Evolutionary conservation across 257 asterid species (phyloP).

Genomic region (Nicotiana obtusifolia): DNA sequence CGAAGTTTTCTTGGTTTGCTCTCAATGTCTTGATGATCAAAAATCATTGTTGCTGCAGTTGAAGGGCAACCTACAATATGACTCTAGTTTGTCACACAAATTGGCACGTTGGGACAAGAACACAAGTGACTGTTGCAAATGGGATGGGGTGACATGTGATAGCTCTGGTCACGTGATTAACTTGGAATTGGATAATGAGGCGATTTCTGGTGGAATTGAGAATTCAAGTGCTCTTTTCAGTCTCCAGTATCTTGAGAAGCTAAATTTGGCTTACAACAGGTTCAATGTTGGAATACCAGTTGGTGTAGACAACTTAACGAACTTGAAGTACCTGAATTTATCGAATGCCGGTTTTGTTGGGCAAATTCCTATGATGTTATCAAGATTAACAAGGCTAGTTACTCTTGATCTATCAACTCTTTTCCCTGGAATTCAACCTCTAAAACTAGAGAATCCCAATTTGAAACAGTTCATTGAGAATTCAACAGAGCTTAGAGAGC

Average conservation of each 20-base stretch:
- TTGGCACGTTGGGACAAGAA: conserved; percentile 23
- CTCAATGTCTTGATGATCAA: conserved; percentile 44
- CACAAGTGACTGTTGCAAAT: neutral
- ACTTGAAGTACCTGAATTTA: conserved; percentile 9
- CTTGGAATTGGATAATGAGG: neutral
- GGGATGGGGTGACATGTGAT: neutral
- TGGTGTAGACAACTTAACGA: conserved; percentile 1
- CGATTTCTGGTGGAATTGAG: neutral
- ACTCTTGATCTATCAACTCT: conserved; percentile 13
- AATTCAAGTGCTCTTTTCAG: conserved; percentile 17
- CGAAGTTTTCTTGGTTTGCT: conserved; percentile 2
- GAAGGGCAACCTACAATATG: conserved; percentile 17
- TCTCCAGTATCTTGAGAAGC: conserved; percentile 9
- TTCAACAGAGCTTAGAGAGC: conserved; percentile 28
- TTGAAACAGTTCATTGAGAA: conserved; percentile 31
- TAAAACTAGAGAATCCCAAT: conserved; percentile 41
- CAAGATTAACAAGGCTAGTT: conserved; percentile 7
- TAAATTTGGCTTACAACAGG: conserved; percentile 19
- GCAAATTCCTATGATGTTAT: conserved; percentile 12
- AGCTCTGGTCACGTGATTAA: neutral
- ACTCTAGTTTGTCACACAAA: conserved; percentile 15
- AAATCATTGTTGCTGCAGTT: conserved; percentile 35
- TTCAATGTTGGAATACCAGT: conserved; percentile 5
- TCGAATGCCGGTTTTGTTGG: conserved; percentile 4
- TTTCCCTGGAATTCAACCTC: neutral